These are phyloP conservation scores for Polyporus tsugae DNA, from an alignment of 1,284 basidiomycete species.

Conservation along the genomic window DNA sequence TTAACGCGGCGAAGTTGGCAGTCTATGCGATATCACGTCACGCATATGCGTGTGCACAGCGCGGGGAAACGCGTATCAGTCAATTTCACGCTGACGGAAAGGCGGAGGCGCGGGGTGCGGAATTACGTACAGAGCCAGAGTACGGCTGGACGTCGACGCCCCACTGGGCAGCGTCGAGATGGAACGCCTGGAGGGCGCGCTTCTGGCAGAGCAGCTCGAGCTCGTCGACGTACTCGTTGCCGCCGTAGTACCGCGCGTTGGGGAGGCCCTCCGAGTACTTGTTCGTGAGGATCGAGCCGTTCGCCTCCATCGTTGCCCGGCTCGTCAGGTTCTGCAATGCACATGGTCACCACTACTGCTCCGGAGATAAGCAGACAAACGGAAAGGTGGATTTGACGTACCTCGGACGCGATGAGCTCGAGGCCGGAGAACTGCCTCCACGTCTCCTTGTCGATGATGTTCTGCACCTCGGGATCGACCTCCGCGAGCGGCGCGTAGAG, in stretches of 20 bases:
- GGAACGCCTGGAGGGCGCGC: constrained; percentile 96
- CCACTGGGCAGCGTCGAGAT: constrained; percentile 94
- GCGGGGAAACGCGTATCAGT: constrained; percentile 5
- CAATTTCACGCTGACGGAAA: neutral
- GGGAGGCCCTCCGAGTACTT: constrained; percentile 98
- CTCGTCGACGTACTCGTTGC: constrained; percentile 97
- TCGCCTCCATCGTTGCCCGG: constrained; percentile 95
- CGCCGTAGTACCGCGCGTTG: constrained; percentile 96
- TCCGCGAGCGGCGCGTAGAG: constrained; percentile 90
- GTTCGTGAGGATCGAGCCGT: constrained; percentile 99
- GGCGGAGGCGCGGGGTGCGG: constrained; percentile 9
- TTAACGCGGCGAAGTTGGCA: constrained; percentile 93
- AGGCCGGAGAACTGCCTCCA: constrained; percentile 98
- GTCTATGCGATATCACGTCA: constrained; percentile 17
- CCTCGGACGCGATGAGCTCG: constrained; percentile 96
- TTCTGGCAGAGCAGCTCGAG: constrained; percentile 96
- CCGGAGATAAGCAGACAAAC: constrained; percentile 31
- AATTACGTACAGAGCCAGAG: constrained; percentile 73
- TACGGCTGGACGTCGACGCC: constrained; percentile 99
- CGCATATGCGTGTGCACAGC: neutral
- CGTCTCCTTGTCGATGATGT: constrained; percentile 99
- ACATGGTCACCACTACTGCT: constrained; percentile 17
- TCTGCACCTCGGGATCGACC: constrained; percentile 94
- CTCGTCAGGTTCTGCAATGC: constrained; percentile 87
- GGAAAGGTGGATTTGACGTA: constrained; percentile 40